Evolutionary conservation across 1,284 basidiomycete genomes (phyloP), one percentile per base, ranked within the genome.

Genomic region (Erythrobasidium hasegawianum): DNA sequence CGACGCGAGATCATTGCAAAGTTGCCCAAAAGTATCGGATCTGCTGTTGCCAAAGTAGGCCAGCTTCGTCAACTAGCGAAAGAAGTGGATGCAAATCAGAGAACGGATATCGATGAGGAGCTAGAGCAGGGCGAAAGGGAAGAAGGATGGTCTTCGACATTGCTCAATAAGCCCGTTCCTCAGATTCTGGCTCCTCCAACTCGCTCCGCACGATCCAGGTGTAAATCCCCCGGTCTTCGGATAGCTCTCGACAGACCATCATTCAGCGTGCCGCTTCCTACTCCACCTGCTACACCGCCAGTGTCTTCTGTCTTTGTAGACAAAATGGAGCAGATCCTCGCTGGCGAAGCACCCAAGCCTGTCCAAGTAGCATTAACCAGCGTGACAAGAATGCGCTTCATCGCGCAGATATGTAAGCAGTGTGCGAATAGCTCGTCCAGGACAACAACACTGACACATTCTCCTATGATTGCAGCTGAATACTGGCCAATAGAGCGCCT

Each of bases 401-500:
- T 79, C 11, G 76, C 78, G 4, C 78, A 79, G 68, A 69, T 69
- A 41, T 69, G 68, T 69, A 43, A 40, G 68, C 61, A 14, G 2
- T n/a, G 27, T n/a, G n/a, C n/a, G n/a, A n/a, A n/a, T n/a, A n/a
- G n/a, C n/a, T n/a, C n/a, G n/a, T n/a, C n/a, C n/a, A n/a, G n/a
- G n/a, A n/a, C n/a, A n/a, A n/a, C n/a, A n/a, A n/a, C n/a, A n/a
- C n/a, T n/a, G n/a, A n/a, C n/a, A n/a, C n/a, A n/a, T n/a, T n/a
- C n/a, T n/a, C n/a, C 27, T 57, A 11, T 41, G 24, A 24, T 20
- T 16, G 22, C 93, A 73, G 91, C 89, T 81, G 91, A 97, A 77
- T 96, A 96, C 76, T 97, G 91, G 88, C 87, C 90, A 0, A 83
- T 94, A 56, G 83, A 87, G 20, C 85, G 85, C 59, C 82, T 97